Conservation (phyloP, 768 basidiomycete species). For the Macrolepiota fuliginosa region DNA sequence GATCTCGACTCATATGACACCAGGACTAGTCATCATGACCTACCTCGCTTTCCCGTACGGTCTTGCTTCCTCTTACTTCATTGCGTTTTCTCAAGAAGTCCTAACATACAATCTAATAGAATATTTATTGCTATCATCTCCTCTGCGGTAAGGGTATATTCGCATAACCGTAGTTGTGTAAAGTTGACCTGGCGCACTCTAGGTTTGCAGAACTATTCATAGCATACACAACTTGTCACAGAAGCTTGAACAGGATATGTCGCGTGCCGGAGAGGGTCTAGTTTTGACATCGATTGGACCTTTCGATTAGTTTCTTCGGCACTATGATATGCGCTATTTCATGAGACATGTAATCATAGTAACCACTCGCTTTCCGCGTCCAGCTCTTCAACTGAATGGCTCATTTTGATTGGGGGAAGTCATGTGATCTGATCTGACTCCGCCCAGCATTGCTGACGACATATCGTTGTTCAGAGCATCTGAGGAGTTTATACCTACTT, state of each 20-base stretch:
- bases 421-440: not conserved
- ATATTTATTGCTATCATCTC: conserved; percentile 4
- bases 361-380: no score
- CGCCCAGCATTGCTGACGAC: not conserved
- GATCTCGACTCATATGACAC: not conserved
- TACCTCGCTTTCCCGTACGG: conserved; percentile 14
- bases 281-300: not conserved
- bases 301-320: not conserved
- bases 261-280: not conserved
- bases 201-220: conserved; percentile 13
- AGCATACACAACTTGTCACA: conserved; percentile 10
- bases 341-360: no score
- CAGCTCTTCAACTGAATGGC: no score
- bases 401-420: not conserved
- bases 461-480: not conserved
- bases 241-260: not conserved
- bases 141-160: conserved; percentile 10
- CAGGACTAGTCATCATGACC: not conserved
- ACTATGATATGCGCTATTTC: no score
- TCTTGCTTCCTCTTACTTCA: not conserved
- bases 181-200: no score
- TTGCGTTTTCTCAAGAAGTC: not conserved
- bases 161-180: not conserved
- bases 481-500: not conserved
- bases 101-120: not conserved